Percentiles rank a stretch among this genome's conserved stretches.
These are phyloP conservation scores for Aspergillaceae sp. DNA, from an alignment of 2,329 filamentous ascomycete genomes.

Conservation along the genomic window DNA sequence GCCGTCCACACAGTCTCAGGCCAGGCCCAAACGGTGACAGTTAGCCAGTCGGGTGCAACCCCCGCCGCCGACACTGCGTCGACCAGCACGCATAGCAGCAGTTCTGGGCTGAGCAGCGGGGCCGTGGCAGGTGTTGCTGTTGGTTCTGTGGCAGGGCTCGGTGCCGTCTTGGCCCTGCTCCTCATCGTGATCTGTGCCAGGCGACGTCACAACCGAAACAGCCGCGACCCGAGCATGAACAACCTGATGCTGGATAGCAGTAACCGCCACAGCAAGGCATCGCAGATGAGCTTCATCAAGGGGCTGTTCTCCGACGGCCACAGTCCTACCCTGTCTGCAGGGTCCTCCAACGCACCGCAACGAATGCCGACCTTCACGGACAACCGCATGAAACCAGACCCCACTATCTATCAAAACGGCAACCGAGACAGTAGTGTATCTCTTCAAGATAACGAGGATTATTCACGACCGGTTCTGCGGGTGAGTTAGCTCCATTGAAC, in stretches of 20 bases:
- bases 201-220: constrained; percentile 24
- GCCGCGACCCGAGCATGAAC: constrained; percentile 22
- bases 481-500: constrained; percentile 18
- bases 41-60: constrained; percentile 3
- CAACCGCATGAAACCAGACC: constrained; percentile 37
- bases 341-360: constrained; percentile 13
- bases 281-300: constrained; percentile 27
- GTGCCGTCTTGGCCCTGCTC: constrained; percentile 28
- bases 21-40: constrained; percentile 22
- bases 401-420: constrained; percentile 33
- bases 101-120: constrained; percentile 29
- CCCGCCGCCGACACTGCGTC: constrained; percentile 8
- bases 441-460: constrained; percentile 41
- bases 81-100: constrained; percentile 3
- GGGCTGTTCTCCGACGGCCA: constrained; percentile 23
- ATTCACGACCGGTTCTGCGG: constrained; percentile 38
- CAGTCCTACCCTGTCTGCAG: constrained; percentile 16
- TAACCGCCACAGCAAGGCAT: constrained; percentile 25
- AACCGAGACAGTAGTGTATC: constrained; percentile 37
- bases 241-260: constrained; percentile 14
- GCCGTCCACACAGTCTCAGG: constrained; percentile 19
- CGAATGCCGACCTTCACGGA: constrained; percentile 33
- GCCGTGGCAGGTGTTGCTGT: constrained; percentile 39
- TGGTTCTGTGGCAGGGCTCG: constrained; percentile 32
- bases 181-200: constrained; percentile 33